Evolutionary conservation across 805 yeast species (phyloP), one percentile per base, ranked within the genome.

Genomic region (Ogataea nakhonphanomensis): DNA sequence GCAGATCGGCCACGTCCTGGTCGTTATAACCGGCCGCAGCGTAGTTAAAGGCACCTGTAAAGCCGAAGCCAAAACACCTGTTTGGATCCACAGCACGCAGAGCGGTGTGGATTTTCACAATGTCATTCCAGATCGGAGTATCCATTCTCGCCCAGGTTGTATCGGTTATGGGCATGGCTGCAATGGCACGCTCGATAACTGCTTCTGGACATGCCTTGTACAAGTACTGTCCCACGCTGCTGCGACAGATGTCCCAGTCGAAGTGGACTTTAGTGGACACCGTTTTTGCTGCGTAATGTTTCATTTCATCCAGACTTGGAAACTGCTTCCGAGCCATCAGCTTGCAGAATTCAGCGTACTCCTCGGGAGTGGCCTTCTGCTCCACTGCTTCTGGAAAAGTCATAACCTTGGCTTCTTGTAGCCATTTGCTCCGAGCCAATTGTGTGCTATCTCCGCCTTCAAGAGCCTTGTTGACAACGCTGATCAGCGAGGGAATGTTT

Each of bases 41-140:
- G 81, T 84, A 79, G 59, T 79, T 76, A 62, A 77, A 79, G 14
- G 77, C 71, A 11, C 84, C 84, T 20, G 78, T 70, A 41, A 77
- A 61, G 51, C 79, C 79, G 54, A 79, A 79, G 6, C 78, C 84
- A 15, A 79, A 64, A 66, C 76, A 73, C 48, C 70, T 72, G 20
- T 70, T 65, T 11, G 84, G 84, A 53, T 61, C 68, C 20, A 64
- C 55, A 11, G 57, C 61, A 39, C 73, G 78, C 43, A 79, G 69
- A 35, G 59, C 57, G 10, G 62, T 52, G 11, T 81, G 77, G 46
- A 76, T 69, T 2, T 54, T 58, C 39, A 59, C 60, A 7, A 82
- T 81, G 53, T 75, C 75, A 23, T 63, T 46, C 35, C 78, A 55
- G 48, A 77, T 70, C 13, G 84, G 84, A 3, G 71, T 67, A 55